Evolutionary conservation across 306 rosid genomes (phyloP), one percentile per base, ranked within the genome.

Genomic region (Lablab purpureus): DNA sequence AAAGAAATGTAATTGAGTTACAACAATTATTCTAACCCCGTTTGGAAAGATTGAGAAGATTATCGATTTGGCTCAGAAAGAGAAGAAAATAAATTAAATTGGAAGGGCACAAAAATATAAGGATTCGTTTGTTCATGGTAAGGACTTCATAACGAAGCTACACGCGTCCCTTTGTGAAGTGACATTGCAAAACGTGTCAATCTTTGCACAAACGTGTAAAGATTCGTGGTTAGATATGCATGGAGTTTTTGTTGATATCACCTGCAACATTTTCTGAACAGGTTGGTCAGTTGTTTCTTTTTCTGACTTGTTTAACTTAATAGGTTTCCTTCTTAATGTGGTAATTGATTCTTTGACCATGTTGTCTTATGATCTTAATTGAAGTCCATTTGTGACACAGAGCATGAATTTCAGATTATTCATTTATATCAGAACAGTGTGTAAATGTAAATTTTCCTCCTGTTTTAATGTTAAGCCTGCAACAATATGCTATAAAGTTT

Each of bases 151-250:
- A 11, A 28, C 17, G 17, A 82, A 59, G 56, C 51, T 46, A 52
- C 34, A 59, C 79, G 84, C 75, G 87, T 75, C 59, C 30, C 22
- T 30, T 37, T 55, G 8, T 43, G 36, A 36, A 64, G 32, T n/a
- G 45, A 23, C 34, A n/a, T 12, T 46, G 59, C 60, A 51, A 68
- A 32, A 80, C 84, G 75, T 80, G 87, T 84, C 84, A 62, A 15
- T 65, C 32, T 18, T 34, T 66, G 58, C 62, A 3, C 22, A 47
- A 50, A 60, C 9, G 32, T 50, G 50, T 45, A 19, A 73, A 45
- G 37, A 46, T 55, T 36, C 27, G 9, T 50, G n/a, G 49, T 18
- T 13, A 36, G 55, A 76, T 34, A 50, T 25, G 19, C 74, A 28
- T 37, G 67, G 0, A 14, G 51, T 22, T 21, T n/a, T 60, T 51